phyloP scores from a whole-genome alignment of 169 alveolate species.

The Plasmodium yoelii region DNA sequence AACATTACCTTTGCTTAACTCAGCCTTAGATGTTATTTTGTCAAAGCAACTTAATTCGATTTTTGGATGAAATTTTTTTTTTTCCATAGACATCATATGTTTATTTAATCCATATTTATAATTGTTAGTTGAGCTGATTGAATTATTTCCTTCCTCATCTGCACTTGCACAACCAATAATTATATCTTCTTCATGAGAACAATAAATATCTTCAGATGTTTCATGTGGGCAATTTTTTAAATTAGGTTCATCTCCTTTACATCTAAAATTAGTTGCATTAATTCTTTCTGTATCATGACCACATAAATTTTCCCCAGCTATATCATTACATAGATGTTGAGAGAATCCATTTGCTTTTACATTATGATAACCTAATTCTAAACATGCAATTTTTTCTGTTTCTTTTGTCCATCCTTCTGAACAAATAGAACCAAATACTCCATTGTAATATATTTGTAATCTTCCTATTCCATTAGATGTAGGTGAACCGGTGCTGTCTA shows the following conservation, averaged over 20 bases:
- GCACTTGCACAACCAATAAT: conserved; percentile 81
- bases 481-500: conserved; percentile 87
- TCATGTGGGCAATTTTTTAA: conserved; percentile 80
- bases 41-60: conserved; percentile 84
- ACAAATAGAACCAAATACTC: conserved; percentile 86
- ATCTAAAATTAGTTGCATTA: conserved; percentile 87
- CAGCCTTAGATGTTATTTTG: conserved; percentile 79
- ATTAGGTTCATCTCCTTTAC: conserved; percentile 82
- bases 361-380: conserved; percentile 87
- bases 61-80: conserved; percentile 77
- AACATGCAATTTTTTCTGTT: conserved; percentile 89
- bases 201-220: conserved; percentile 81
- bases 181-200: conserved; percentile 86
- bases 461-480: conserved; percentile 82
- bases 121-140: background rate
- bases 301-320: conserved; percentile 90
- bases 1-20: conserved; percentile 76
- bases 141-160: conserved; percentile 81
- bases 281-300: conserved; percentile 88
- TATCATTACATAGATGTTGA: conserved; percentile 85
- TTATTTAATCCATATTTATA: conserved; percentile 9
- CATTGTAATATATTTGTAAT: conserved; percentile 63
- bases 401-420: conserved; percentile 88
- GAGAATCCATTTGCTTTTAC: conserved; percentile 90
- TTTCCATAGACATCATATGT: conserved; percentile 78